Evolutionary conservation across 805 yeast species (phyloP).

Genomic region (Candida ascalaphidarum): DNA sequence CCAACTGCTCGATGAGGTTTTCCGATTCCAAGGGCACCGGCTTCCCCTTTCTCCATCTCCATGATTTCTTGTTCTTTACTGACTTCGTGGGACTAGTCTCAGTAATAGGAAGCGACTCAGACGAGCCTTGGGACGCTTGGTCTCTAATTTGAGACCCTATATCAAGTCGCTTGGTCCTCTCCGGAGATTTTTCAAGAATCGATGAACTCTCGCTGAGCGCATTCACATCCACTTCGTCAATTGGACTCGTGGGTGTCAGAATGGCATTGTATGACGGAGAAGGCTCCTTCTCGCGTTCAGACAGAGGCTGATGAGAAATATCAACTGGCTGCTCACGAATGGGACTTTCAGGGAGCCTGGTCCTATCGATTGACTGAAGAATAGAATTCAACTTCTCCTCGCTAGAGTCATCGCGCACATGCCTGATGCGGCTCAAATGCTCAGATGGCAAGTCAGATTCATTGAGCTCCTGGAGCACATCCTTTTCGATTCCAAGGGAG

Average conservation of each 20-base stretch:
- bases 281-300: too few species aligned
- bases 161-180: background rate
- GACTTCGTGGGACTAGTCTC: slow-evolving; percentile 7
- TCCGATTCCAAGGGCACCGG: slow-evolving; percentile 2
- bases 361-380: too few species aligned
- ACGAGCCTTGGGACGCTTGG: background rate
- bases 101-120: slow-evolving; percentile 1
- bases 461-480: slow-evolving; percentile 15
- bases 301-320: too few species aligned
- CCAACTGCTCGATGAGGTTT: too few species aligned
- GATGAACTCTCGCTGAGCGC: slow-evolving; percentile 3
- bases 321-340: too few species aligned
- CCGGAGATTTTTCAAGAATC: slow-evolving; percentile 6
- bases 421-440: too few species aligned
- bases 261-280: too few species aligned
- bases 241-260: slow-evolving; percentile 1
- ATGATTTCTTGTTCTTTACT: slow-evolving; percentile 28
- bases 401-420: too few species aligned
- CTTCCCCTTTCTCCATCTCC: slow-evolving; percentile 28
- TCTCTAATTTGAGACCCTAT: too few species aligned
- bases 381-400: too few species aligned
- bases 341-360: background rate
- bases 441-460: background rate
- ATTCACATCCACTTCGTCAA: background rate
- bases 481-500: slow-evolving; percentile 25